Evolutionary conservation across 2,329 filamentous ascomycete species (phyloP).

Genomic region (Trichoderma gracile): DNA sequence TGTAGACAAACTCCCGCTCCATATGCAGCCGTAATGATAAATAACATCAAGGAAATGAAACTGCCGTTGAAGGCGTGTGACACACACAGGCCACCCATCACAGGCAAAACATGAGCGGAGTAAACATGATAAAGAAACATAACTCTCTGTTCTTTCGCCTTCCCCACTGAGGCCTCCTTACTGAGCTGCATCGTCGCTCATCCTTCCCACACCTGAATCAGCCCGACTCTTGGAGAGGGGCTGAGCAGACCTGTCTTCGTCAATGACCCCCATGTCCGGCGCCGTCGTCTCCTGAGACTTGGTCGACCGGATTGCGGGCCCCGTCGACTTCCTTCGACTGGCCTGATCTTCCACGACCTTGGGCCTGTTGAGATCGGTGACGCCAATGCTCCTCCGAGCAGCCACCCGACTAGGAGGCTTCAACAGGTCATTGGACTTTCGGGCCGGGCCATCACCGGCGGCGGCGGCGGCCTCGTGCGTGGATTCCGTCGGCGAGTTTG

Average conservation of each 20-base stretch:
- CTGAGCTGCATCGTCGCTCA: slow-evolving; percentile 36
- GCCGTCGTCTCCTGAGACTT: background rate
- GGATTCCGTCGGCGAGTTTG: slow-evolving; percentile 31
- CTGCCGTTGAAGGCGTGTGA: background rate
- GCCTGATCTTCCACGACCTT: slow-evolving; percentile 32
- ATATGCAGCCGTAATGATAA: slow-evolving; percentile 12
- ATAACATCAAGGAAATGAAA: background rate
- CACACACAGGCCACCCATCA: background rate
- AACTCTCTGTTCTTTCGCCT: background rate
- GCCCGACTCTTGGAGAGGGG: slow-evolving; percentile 36
- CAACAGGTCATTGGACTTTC: slow-evolving; percentile 30
- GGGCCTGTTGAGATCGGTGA: slow-evolving; percentile 33
- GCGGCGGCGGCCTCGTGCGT: slow-evolving; percentile 21
- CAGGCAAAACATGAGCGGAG: background rate
- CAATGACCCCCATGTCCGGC: slow-evolving; percentile 1
- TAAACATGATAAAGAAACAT: background rate
- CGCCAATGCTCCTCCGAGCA: slow-evolving; percentile 37
- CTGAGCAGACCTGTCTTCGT: slow-evolving; percentile 23
- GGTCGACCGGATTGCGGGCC: slow-evolving; percentile 27
- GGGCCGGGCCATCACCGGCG: slow-evolving; percentile 41
- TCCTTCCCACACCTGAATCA: slow-evolving; percentile 39
- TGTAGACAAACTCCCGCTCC: slow-evolving; percentile 18
- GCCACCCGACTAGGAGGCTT: slow-evolving; percentile 40
- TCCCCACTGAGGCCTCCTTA: too few species aligned
- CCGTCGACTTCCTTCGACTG: slow-evolving; percentile 37